Evolutionary conservation across 257 asterid genomes (phyloP).

Genomic region (Gynochthodes officinalis): DNA sequence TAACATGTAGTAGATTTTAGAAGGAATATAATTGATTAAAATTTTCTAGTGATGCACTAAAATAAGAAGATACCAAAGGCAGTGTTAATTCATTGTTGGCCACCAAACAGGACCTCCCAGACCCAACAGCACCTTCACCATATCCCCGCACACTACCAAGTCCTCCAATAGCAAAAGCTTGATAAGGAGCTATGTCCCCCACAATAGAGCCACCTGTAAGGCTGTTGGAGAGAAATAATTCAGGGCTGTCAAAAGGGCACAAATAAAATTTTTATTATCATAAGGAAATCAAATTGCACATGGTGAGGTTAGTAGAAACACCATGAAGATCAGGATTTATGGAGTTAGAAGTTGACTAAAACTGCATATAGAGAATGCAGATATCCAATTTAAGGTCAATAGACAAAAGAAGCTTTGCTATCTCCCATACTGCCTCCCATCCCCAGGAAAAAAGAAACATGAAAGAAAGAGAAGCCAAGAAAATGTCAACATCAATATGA

Average conservation of each 20-base stretch:
- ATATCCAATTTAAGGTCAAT: not conserved
- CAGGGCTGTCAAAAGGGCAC: not conserved
- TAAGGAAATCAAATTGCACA: not conserved
- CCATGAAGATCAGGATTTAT: not conserved
- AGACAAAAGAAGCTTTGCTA: not conserved
- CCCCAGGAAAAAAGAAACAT: not conserved
- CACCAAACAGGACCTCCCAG: conserved; percentile 84
- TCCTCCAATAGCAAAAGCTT: conserved; percentile 95
- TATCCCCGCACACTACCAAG: conserved; percentile 88
- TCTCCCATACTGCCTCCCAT: not conserved
- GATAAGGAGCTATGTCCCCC: conserved; percentile 98
- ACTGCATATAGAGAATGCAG: not conserved
- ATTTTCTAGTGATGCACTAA: not conserved
- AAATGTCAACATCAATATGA: not conserved
- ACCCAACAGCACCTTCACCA: conserved; percentile 95
- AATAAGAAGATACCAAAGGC: conserved; percentile 63
- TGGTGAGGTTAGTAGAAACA: not conserved
- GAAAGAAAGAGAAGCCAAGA: not conserved
- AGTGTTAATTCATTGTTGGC: conserved; percentile 78
- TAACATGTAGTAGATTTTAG: not conserved
- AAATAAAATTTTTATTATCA: not conserved
- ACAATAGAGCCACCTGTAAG: conserved; percentile 91
- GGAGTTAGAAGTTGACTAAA: conserved; percentile 3
- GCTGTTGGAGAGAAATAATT: conserved; percentile 39
- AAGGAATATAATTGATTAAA: not conserved